Base-by-base conservation (phyloP, 257 asterid genomes). In the Solanum ahanhuiri region DNA sequence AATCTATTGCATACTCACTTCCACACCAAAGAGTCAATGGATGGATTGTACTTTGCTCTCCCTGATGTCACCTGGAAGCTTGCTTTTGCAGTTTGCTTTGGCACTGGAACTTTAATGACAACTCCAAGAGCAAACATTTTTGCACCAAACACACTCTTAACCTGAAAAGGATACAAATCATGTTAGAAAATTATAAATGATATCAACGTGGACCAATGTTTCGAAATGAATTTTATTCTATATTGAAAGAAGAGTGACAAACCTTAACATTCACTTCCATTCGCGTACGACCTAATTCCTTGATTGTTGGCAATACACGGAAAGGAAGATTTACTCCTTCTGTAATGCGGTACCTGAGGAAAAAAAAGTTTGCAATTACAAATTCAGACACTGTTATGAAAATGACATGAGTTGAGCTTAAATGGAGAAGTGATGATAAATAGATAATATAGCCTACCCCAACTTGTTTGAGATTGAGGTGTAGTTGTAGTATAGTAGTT, bases 261-360 rank as follows among this genome's bases (percentile, higher is more conserved):
- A 95, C 99, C 99, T 95, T 97, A 31, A 97, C 98, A 88, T 97
- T 97, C 90, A 97, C 98, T 93, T 97, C 99, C 98, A 97, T 94
- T 86, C 99, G 98, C 64, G 99, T 95, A 69, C 99, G 95, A 81
- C 99, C 99, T 92, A 95, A 91, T 91, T 97, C 99, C 93, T 97
- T 97, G 90, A 97, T 95, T 83, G 99, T 97, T 82, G 99, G 99
- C 89, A 97, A 90, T 70, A 97, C 99, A 85, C 98, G 96, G 87
- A 95, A 95, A 54, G 99, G 99, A 90, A 97, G 98, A 93, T 97
- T 97, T 89, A 97, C 99, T 85, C 99, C 99, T 91, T 97, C 99
- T 0, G 98, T 97, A 63, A 97, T 97, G 58, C 99, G 98, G 87
- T 97, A 97, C 93, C 99, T 97, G 87, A 35, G 72, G 84, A 10